Conservation (phyloP, 2,329 filamentous ascomycete species). For the Beauveria sp. region DNA sequence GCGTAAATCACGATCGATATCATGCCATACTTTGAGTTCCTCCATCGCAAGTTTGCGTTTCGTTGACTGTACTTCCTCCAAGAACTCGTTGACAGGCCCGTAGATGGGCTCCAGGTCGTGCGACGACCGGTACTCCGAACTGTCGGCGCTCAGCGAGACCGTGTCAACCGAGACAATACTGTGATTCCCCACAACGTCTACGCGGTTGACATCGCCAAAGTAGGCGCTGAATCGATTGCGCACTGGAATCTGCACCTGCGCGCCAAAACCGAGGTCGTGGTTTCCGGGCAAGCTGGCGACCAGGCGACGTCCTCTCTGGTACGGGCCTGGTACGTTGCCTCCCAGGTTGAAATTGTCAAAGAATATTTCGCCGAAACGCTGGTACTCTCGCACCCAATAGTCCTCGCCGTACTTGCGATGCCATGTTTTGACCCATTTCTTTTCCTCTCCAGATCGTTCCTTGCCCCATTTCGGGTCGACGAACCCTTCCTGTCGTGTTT, state of each 20-base stretch:
- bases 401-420: slow-evolving; percentile 68
- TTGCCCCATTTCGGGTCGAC: slow-evolving; percentile 52
- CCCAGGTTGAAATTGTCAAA: slow-evolving; percentile 59
- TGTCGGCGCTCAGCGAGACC: slow-evolving; percentile 73
- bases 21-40: slow-evolving; percentile 59
- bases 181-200: slow-evolving; percentile 91
- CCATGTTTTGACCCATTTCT: slow-evolving; percentile 54
- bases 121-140: slow-evolving; percentile 42
- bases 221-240: slow-evolving; percentile 77
- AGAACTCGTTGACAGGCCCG: slow-evolving; percentile 67
- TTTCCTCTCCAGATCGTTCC: slow-evolving; percentile 43
- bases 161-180: slow-evolving; percentile 89
- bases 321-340: slow-evolving; percentile 44
- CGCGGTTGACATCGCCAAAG: slow-evolving; percentile 85
- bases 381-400: slow-evolving; percentile 84
- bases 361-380: slow-evolving; percentile 81
- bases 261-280: slow-evolving; percentile 88
- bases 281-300: slow-evolving; percentile 87
- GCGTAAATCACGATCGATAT: slow-evolving; percentile 45
- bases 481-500: slow-evolving; percentile 55
- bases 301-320: slow-evolving; percentile 64
- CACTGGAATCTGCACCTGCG: slow-evolving; percentile 72
- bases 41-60: slow-evolving; percentile 63
- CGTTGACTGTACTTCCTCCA: slow-evolving; percentile 55
- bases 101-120: slow-evolving; percentile 59